Base-by-base conservation (phyloP, 2,329 filamentous ascomycete genomes). In the Chaetomium globosum region DNA sequence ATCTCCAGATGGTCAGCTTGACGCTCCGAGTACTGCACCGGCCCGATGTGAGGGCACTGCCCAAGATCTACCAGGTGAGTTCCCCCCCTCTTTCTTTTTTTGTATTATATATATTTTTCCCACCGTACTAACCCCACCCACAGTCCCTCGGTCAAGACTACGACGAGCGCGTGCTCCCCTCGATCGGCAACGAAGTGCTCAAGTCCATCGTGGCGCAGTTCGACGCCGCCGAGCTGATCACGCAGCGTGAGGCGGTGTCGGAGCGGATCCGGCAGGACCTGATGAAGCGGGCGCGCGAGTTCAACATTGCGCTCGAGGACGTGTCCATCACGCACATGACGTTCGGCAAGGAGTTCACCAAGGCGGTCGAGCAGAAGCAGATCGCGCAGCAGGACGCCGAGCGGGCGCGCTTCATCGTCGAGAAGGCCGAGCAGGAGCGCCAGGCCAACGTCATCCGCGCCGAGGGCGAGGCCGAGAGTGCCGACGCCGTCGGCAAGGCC, bases 311-410 rank as follows among this genome's bases (percentile, higher is more conserved):
- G 31, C 91, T 99, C 61, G 95, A 99, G 81, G 95, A 99, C 76
- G 95, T 99, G 67, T 96, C 92, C 76, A 99, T 99, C 80, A 99
- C 95, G 68, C 95, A 99, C 85, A 99, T 99, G 95, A 99, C 95
- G 61, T 99, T 99, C 77, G 95, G 95, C 73, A 94, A 94, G 80
- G 95, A 99, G 81, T 99, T 99, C 85, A 99, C 95, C 67, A 91
- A 92, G 80, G 95, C 95, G 70, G 95, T 99, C 74, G 95, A 99
- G 83, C 95, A 99, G 87, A 99, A 99, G 88, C 95, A 99, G 85
- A 99, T 99, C 78, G 95, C 95, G 63, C 95, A 99, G 82, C 95
- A 99, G 81, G 95, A 99, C 77, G 95, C 95, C 69, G 95, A 99
- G 85, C 87, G 95, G 71, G 95, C 95, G 57, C 87, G 95, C 71